Conservation (phyloP, 2,329 filamentous ascomycete genomes). For the Aspergillus sp. region DNA sequence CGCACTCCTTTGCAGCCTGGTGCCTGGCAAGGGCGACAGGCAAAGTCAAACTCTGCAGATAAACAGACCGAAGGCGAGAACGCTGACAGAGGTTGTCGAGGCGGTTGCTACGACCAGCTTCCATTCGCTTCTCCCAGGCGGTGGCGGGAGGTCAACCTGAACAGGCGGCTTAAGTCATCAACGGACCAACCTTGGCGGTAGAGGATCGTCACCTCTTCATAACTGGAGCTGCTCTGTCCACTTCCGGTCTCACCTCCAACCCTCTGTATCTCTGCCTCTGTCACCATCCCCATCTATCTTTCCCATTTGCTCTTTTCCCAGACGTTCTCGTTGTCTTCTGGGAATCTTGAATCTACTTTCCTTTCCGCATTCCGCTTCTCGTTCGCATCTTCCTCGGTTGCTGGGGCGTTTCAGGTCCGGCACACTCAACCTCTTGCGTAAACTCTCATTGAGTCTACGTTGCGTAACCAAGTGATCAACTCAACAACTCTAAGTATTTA, state of each 20-base stretch:
- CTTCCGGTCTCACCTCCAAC: constrained; percentile 33
- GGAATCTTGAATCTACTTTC: constrained; percentile 16
- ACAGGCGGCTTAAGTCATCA: constrained; percentile 37
- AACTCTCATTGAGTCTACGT: constrained; percentile 26
- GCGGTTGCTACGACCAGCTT: constrained; percentile 38
- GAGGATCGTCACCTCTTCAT: constrained; percentile 44
- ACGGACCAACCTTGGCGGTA: constrained; percentile 20
- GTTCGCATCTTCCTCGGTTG: constrained; percentile 20
- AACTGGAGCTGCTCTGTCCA: constrained; percentile 38
- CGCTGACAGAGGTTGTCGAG: constrained; percentile 1
- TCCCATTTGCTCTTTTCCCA: constrained; percentile 17
- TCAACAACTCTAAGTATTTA: constrained; percentile 19
- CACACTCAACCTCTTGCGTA: constrained; percentile 25
- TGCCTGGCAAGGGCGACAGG: background rate
- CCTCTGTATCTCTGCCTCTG: constrained; percentile 16
- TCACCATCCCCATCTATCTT: constrained; percentile 17
- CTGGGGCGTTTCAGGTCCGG: constrained; percentile 23
- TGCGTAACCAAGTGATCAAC: constrained; percentile 34
- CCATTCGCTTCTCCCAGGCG: constrained; percentile 44
- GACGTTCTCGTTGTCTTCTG: constrained; percentile 23
- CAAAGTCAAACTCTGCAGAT: constrained; percentile 1
- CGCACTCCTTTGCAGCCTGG: constrained; percentile 11
- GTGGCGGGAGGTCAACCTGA: constrained; percentile 27
- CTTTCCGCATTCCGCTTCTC: constrained; percentile 13
- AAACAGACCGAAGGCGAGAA: background rate